Evolutionary conservation across 2,329 filamentous ascomycete species (phyloP).

Genomic region (Cladosporium sp.): DNA sequence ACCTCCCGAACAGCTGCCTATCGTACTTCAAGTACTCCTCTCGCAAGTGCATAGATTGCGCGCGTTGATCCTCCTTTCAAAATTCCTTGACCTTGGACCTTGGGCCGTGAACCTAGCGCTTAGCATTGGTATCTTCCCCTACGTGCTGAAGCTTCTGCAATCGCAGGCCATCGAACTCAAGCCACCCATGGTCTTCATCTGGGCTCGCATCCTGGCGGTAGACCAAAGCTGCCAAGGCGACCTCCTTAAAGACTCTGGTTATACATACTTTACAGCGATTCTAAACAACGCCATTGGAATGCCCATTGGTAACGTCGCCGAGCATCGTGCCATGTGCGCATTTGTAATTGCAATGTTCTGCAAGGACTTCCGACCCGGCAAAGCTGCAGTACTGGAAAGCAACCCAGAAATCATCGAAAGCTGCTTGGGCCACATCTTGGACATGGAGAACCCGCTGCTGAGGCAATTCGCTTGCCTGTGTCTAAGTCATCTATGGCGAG

Average conservation of each 20-base stretch:
- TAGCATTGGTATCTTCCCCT: conserved; percentile 97
- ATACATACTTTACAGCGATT: conserved; percentile 93
- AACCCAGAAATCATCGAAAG: conserved; percentile 85
- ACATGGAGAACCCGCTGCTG: conserved; percentile 81
- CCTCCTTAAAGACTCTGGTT: conserved; percentile 92
- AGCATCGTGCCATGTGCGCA: conserved; percentile 98
- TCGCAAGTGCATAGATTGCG: conserved; percentile 92
- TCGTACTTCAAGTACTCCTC: conserved; percentile 90
- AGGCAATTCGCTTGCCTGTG: conserved; percentile 95
- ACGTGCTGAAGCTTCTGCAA: conserved; percentile 94
- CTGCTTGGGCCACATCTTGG: conserved; percentile 76
- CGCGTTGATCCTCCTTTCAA: conserved; percentile 84
- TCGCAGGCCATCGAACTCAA: conserved; percentile 93
- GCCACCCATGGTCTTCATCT: conserved; percentile 99
- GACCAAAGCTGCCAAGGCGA: conserved; percentile 92
- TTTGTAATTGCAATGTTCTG: conserved; percentile 98
- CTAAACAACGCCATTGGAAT: conserved; percentile 69
- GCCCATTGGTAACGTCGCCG: conserved; percentile 80
- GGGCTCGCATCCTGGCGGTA: conserved; percentile 91
- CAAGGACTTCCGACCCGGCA: conserved; percentile 87
- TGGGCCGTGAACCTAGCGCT: conserved; percentile 98
- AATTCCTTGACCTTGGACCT: conserved; percentile 90
- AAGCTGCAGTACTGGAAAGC: conserved; percentile 83
- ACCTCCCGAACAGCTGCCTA: conserved; percentile 82
- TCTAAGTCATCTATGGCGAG: conserved; percentile 89